Base-by-base conservation (phyloP, 345 rosid species). In the Gossypium bickii region DNA sequence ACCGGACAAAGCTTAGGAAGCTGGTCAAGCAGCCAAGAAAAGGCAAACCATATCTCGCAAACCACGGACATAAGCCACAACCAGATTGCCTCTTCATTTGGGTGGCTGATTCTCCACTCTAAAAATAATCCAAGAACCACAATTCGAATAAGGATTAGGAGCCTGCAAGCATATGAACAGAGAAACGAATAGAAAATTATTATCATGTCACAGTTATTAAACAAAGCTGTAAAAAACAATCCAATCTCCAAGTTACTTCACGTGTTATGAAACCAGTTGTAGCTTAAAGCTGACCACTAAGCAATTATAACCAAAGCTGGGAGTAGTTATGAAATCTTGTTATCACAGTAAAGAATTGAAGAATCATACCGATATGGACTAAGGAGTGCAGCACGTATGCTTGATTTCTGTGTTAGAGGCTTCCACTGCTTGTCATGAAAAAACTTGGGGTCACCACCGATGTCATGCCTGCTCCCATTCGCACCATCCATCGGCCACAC, bases 41-140 rank as follows among this genome's bases (percentile, higher is more conserved):
- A 91, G 66, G 90, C 94, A 65, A 93, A 91, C 98, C 98, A 93
- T 66, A 89, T 67, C 80, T 93, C 98, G 53, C 97, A 93, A 71
- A 87, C 66, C 7, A 88, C 85, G 9, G 97, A 93, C 86, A 91
- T 85, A 10, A 84, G 74, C 93, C 93, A 93, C 77, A 93, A 74
- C 98, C 98, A 93, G 6, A 89, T 80, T 66, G 97, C 97, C 56
- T 87, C 89, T 47, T 89, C 83, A 73, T 91, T 93, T 1, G 93
- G 89, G 82, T 91, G 65, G 17, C 70, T 80, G 51, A 93, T 67
- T 82, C 97, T 88, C 98, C 98, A 93, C 2, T 38, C 8, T 56
- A 93, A 71, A 82, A 93, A 93, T 44, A 91, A 70, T 55, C 53
- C 87, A 43, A 91, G 94, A 72, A 82, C 86, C 20, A 75, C 80